Evolutionary conservation across 176 grass and related monocot species (phyloP), one percentile per base, ranked within the genome.

Genomic region (Oryza meridionalis): DNA sequence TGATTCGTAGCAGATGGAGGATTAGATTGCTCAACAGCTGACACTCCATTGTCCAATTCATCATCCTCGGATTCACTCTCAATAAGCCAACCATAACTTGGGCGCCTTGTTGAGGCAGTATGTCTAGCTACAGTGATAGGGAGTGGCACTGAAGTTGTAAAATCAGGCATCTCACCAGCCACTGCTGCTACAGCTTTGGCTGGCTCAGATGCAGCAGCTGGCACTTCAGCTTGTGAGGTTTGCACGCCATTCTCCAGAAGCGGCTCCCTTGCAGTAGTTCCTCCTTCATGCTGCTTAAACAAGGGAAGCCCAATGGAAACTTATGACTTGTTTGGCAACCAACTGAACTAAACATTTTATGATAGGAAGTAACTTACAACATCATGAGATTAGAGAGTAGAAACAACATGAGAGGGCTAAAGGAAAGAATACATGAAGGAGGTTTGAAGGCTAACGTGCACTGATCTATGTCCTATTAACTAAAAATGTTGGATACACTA

Each of bases 31-130:
- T 55, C 17, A 71, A 71, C 9, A 6, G 37, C 19, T 24, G 37
- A 24, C 21, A 22, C 69, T 24, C 38, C 37, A 24, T 24, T 71
- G 21, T 44, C 51, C 13, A 49, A 40, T n/a, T n/a, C 83, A 24
- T 43, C 64, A 33, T 55, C 64, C 7, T 85, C 74, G 4, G 17
- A 9, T 11, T 85, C 75, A 85, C 74, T 85, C 32, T 70, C 73
- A 22, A 64, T 77, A 19, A 77, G 69, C 74, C 83, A 85, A 47
- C 83, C 83, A 78, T 61, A 22, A 51, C 83, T 78, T 3, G 74
- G 65, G 70, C 4, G 11, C 37, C 82, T 84, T 84, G 25, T 17
- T 61, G 11, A 38, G 77, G 9, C 25, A 70, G 25, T 3, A 29
- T 19, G 1, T 43, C 15, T 58, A 77, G 33, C 74, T 17, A 25